Evolutionary conservation across 306 rosid species (phyloP), one percentile per base, ranked within the genome.

Genomic region (Gastrolobium villosum): DNA sequence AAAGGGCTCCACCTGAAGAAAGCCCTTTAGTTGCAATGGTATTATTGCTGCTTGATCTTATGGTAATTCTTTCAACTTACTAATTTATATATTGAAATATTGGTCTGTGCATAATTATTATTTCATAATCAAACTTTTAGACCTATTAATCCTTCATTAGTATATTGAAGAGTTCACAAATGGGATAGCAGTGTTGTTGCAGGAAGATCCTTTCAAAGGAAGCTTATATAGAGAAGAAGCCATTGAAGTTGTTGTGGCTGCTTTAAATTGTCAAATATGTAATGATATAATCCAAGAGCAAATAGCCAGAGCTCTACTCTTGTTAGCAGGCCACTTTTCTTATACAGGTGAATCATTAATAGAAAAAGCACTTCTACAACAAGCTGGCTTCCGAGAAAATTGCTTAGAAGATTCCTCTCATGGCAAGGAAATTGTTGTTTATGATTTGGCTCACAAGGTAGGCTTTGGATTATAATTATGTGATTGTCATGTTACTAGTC

Each of bases 191-290:
- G 89, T 83, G 72, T 64, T 84, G 61, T 85, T 87, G 91, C 94
- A 92, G 97, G 93, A 84, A 78, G 91, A 88, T 75, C 79, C 87
- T 75, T 70, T 53, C 66, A 81, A 70, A 44, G 78, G 76, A 66
- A 92, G 90, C 77, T 75, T 87, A 49, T 90, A 86, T 72, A 84
- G 93, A 82, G 93, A 88, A 80, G 97, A 92, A 76, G 97, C 94
- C 2, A 70, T 92, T 15, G 94, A 87, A 68, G 86, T 90, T 30
- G 53, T 90, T 41, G 80, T 88, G 83, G 83, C 57, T n/a, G 65
- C 90, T 54, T 87, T 92, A 76, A 74, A 85, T 61, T 84, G 85
- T 85, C 83, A 46, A 72, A 32, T 13, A 10, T 61, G 83, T 43
- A 44, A 53, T n/a, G 82, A 64, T 44, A 53, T 66, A 34, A 79